Percentiles rank a stretch among this genome's conserved stretches.
Evolutionary conservation across 2,329 filamentous ascomycete genomes (phyloP).

Genomic region (Alternaria consortialis): DNA sequence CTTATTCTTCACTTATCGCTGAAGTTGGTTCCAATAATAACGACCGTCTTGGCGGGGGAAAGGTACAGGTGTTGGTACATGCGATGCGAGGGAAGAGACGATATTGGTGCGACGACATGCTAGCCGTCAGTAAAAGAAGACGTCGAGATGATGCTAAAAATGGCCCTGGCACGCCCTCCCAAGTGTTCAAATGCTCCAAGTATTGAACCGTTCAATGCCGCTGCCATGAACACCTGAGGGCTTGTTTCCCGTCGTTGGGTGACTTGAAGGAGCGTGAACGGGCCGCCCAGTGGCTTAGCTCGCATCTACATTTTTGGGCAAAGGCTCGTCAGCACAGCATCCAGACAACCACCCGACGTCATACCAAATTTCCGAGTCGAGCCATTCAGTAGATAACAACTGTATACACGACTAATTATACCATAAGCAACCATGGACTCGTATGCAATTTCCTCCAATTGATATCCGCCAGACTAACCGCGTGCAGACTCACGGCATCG

Average conservation of each 20-base stretch:
- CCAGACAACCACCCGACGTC: slow-evolving; percentile 21
- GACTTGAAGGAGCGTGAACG: slow-evolving; percentile 7
- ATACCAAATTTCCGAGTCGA: slow-evolving; percentile 12
- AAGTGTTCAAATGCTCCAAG: not conserved
- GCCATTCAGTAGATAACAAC: not conserved
- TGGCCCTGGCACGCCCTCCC: no score
- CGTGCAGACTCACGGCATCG: slow-evolving; percentile 70
- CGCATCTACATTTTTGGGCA: slow-evolving; percentile 32
- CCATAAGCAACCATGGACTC: slow-evolving; percentile 44
- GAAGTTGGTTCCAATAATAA: slow-evolving; percentile 32
- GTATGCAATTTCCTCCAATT: slow-evolving; percentile 32
- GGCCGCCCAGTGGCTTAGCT: slow-evolving; percentile 26
- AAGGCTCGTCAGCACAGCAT: slow-evolving; percentile 27
- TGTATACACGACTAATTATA: no score
- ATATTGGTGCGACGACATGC: not conserved
- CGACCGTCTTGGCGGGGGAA: slow-evolving; percentile 32
- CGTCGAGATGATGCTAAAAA: not conserved
- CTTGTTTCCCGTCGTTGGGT: slow-evolving; percentile 8
- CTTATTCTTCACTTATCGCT: slow-evolving; percentile 21
- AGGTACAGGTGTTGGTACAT: slow-evolving; percentile 23
- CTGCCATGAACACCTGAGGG: not conserved
- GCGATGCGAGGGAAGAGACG: slow-evolving; percentile 23
- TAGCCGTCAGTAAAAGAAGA: no score
- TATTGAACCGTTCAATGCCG: not conserved
- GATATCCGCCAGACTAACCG: slow-evolving; percentile 20